A percentile compares a stretch with the other conserved stretches of the same genome.
These are phyloP conservation scores for Agaricus subrufescens DNA, from an alignment of 768 basidiomycete species.

Conservation along the genomic window DNA sequence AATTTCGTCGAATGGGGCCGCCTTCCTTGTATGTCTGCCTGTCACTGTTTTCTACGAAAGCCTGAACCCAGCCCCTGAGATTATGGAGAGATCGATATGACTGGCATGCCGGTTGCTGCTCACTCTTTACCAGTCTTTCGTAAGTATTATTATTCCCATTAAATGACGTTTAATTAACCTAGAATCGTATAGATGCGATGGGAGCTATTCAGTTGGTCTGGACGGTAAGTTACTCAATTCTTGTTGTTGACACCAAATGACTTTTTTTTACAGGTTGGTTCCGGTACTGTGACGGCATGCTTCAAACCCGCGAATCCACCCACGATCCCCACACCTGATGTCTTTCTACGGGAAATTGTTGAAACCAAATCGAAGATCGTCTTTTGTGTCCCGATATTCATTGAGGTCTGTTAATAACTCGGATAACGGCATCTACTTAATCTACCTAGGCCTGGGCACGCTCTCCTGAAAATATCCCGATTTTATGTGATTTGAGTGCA, in stretches of 20 bases:
- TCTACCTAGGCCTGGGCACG: constrained; percentile 17
- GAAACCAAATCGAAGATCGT: constrained; percentile 3
- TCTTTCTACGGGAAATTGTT: constrained; percentile 7
- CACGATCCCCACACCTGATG: constrained; percentile 14
- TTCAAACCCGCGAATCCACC: constrained; percentile 17
- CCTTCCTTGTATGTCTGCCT: constrained; percentile 12
- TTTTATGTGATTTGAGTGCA: constrained; percentile 12
- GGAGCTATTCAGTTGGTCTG: constrained; percentile 12
- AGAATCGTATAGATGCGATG: constrained; percentile 13
- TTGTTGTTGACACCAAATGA: not conserved
- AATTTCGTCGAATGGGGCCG: constrained; percentile 11
- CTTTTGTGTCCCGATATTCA: constrained; percentile 14
- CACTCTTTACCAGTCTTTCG: constrained; percentile 18
- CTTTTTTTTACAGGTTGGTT: not conserved
- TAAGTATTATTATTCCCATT: constrained; percentile 1
- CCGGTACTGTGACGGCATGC: constrained; percentile 15
- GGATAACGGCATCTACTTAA: not conserved
- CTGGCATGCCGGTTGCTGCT: constrained; percentile 14
- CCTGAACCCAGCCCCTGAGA: constrained; percentile 3
- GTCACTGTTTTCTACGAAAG: not conserved
- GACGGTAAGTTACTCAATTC: constrained; percentile 4
- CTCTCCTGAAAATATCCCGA: constrained; percentile 10
- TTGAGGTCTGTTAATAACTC: constrained; percentile 15
- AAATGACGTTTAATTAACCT: not conserved
- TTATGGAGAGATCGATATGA: constrained; percentile 19